phyloP scores from a whole-genome alignment of 2,329 filamentous ascomycete genomes.

The Paramyrothecium roridum region DNA sequence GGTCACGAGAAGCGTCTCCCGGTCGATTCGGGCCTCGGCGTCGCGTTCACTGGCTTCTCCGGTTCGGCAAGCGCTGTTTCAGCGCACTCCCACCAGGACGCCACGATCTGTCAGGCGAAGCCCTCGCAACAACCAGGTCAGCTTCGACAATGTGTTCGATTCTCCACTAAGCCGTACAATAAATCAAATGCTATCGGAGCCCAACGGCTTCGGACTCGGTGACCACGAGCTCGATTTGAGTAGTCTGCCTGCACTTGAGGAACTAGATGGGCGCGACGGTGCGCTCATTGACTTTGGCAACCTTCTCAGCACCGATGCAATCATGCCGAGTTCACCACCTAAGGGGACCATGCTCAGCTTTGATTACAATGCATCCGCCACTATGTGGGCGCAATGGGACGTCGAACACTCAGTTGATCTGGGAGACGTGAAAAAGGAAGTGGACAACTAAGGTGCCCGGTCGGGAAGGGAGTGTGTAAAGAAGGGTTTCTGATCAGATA shows the following conservation, averaged over 20 bases:
- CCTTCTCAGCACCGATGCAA: constrained; percentile 43
- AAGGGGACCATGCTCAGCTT: constrained; percentile 20
- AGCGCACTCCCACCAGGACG: constrained; percentile 49
- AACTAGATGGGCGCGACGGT: constrained; percentile 31
- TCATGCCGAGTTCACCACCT: constrained; percentile 48
- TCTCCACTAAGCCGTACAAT: constrained; percentile 63
- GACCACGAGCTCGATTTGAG: constrained; percentile 41
- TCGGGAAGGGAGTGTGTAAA: background rate
- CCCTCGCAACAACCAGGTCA: constrained; percentile 34
- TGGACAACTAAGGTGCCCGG: background rate
- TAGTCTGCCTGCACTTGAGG: constrained; percentile 34
- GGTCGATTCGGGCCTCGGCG: constrained; percentile 45
- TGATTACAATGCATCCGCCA: constrained; percentile 24
- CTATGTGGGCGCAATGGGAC: constrained; percentile 26
- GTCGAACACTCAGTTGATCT: constrained; percentile 11
- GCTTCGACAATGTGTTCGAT: constrained; percentile 36
- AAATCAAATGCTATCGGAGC: constrained; percentile 60
- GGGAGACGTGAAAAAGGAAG: constrained; percentile 8
- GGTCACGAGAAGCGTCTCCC: constrained; percentile 58
- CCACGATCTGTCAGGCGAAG: constrained; percentile 34
- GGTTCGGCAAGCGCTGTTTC: constrained; percentile 26
- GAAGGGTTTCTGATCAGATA: background rate
- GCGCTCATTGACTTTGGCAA: constrained; percentile 43
- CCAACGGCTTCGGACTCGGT: constrained; percentile 40
- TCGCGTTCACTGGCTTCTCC: constrained; percentile 40